Base-by-base conservation (phyloP, 257 asterid genomes). In the Solanum corneliomulleri region DNA sequence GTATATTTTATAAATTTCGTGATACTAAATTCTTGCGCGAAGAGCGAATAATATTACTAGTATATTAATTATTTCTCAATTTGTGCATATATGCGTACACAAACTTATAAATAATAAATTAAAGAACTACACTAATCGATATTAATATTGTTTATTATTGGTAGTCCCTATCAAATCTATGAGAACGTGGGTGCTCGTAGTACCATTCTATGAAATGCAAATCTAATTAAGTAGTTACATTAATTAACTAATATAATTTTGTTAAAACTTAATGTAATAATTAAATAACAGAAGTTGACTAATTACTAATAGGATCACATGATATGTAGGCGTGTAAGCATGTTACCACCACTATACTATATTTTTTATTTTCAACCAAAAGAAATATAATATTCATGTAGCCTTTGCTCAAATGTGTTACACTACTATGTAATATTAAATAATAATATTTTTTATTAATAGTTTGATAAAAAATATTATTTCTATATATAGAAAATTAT, bases 291-390 rank as follows among this genome's bases (percentile, higher is more conserved):
- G 12, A 7, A 58, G 85, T 86, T 89, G 89, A 89, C 89, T 83
- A 52, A 47, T 68, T 18, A 35, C 18, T 37, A 18, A 83, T 62
- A 86, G 23, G 68, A 20, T 82, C 91, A 89, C 89, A 84, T 84
- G 91, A 84, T 68, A 87, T 78, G 83, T 76, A n/a, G 76, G 70
- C 87, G 85, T 71, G 82, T 80, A 80, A 80, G 44, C 85, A 80
- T 45, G 66, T 78, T 45, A 45, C 15, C 62, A 23, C 58, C 49
- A 74, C 52, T 71, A 16, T 72, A 35, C 9, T 35, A 71, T 71
- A 71, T 14, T 71, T 33, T 71, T 6, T 31, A 12, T 71, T 71
- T 68, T 68, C 75, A 70, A 31, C 25, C 25, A 70, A 70, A 31
- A 70, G 42, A 13, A 31, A 31, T 14, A 70, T 70, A 15, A 70